Percentiles rank a stretch among this genome's conserved stretches.
These are phyloP conservation scores for Hypoxylon sp. DNA, from an alignment of 2,329 filamentous ascomycete genomes.

Conservation along the genomic window DNA sequence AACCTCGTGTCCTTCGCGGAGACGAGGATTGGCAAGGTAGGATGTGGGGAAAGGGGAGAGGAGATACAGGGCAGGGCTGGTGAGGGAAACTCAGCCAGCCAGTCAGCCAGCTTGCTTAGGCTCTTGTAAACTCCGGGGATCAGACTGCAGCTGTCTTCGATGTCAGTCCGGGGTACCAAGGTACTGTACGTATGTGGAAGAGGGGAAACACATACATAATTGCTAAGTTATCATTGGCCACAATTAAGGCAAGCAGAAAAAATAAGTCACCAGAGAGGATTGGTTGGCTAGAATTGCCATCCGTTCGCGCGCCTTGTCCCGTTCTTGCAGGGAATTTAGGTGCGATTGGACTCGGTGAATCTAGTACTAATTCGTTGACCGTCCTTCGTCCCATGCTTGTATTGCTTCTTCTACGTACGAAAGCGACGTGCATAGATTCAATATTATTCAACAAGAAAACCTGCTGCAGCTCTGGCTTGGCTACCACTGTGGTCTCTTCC, in stretches of 20 bases:
- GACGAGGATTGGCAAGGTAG: constrained; percentile 29
- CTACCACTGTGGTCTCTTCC: constrained; percentile 15
- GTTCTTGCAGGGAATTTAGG: constrained; percentile 20
- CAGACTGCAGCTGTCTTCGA: neutral
- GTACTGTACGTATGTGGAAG: constrained; percentile 22
- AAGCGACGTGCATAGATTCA: constrained; percentile 2
- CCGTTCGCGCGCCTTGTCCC: constrained; percentile 8
- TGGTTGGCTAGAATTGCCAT: constrained; percentile 20
- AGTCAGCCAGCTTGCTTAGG: constrained; percentile 14
- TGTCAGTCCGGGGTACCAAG: constrained; percentile 8
- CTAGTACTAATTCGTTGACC: constrained; percentile 37
- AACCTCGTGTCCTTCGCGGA: constrained; percentile 34
- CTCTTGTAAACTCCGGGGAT: constrained; percentile 30
- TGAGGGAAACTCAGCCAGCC: constrained; percentile 9
- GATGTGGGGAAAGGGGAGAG: constrained; percentile 40
- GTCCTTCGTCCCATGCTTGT: constrained; percentile 7
- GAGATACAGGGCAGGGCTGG: constrained; percentile 32
- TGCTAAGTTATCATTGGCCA: constrained; percentile 18
- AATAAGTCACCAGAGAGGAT: constrained; percentile 22
- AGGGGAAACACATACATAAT: constrained; percentile 20
- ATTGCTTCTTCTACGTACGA: constrained; percentile 11
- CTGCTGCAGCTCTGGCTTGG: constrained; percentile 13
- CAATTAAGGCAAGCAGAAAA: constrained; percentile 11
- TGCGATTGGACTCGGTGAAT: constrained; percentile 20
- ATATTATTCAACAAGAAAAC: neutral